phyloP scores from a whole-genome alignment of 805 yeast genomes.

The Brettanomyces nanus region DNA sequence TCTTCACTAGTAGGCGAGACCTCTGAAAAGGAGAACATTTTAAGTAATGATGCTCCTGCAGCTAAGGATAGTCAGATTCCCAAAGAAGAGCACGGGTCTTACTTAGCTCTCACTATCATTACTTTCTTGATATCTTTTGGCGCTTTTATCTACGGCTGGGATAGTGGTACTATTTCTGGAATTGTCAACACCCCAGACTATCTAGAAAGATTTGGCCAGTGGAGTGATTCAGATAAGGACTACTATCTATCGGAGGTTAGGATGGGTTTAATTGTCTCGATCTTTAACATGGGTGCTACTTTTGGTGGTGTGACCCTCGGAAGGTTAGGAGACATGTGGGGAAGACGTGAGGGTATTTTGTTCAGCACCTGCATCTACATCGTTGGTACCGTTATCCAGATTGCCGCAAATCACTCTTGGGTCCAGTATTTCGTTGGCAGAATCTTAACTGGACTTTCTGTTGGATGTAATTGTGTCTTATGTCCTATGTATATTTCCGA shows the following conservation, averaged over 20 bases:
- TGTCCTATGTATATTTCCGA: slow-evolving; percentile 58
- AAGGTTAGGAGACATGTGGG: slow-evolving; percentile 48
- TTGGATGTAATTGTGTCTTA: slow-evolving; percentile 44
- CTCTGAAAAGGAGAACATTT: too few relatives aligned
- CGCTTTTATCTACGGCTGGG: slow-evolving; percentile 73
- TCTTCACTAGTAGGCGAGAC: too few relatives aligned
- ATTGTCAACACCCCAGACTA: slow-evolving; percentile 55
- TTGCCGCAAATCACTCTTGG: slow-evolving; percentile 47
- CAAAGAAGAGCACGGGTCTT: too few relatives aligned
- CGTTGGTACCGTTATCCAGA: slow-evolving; percentile 54
- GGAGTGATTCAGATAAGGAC: slow-evolving; percentile 29
- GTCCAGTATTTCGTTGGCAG: slow-evolving; percentile 59
- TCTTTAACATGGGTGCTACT: slow-evolving; percentile 66
- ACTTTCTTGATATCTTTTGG: slow-evolving; percentile 63
- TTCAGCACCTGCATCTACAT: slow-evolving; percentile 46
- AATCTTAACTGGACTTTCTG: slow-evolving; percentile 47
- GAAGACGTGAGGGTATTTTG: slow-evolving; percentile 52
- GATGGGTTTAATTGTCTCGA: slow-evolving; percentile 57
- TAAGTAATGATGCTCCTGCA: too few relatives aligned
- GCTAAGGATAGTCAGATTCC: too few relatives aligned
- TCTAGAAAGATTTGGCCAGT: slow-evolving; percentile 42
- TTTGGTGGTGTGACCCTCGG: slow-evolving; percentile 59
- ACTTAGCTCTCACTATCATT: too few relatives aligned
- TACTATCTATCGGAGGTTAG: slow-evolving; percentile 40
- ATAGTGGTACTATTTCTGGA: slow-evolving; percentile 71